Conservation (phyloP, 768 basidiomycete species). For the Myochromella boudieri region DNA sequence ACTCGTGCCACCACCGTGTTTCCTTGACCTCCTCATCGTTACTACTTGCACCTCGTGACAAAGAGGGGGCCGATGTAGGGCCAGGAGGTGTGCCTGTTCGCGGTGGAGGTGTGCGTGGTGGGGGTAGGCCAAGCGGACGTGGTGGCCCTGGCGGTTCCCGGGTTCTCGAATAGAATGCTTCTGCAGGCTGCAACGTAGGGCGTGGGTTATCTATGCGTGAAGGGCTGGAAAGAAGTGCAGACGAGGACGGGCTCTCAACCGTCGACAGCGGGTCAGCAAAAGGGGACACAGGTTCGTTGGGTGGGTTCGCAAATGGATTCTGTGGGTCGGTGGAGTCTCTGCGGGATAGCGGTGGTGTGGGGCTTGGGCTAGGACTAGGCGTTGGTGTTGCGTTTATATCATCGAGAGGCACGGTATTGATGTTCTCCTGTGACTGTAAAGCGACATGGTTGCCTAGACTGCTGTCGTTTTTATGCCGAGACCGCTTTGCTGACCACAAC, state of each 20-base stretch:
- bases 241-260: constrained; percentile 21
- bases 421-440: constrained; percentile 49
- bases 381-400: constrained; percentile 45
- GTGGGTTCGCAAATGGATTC: constrained; percentile 52
- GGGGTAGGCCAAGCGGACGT: constrained; percentile 59
- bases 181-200: constrained; percentile 10
- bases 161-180: constrained; percentile 6
- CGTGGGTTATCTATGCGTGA: constrained; percentile 10
- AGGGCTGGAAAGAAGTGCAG: not conserved
- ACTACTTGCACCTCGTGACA: constrained; percentile 18
- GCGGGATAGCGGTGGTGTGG: constrained; percentile 34
- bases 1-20: constrained; percentile 81
- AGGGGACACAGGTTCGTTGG: constrained; percentile 43
- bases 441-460: constrained; percentile 43
- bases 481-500: constrained; percentile 49
- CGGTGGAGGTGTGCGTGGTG: constrained; percentile 57
- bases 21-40: constrained; percentile 34
- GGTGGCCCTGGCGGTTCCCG: constrained; percentile 41
- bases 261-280: constrained; percentile 36
- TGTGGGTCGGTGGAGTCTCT: constrained; percentile 24
- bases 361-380: constrained; percentile 18
- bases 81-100: constrained; percentile 37
- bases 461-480: constrained; percentile 28
- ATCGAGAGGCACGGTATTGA: constrained; percentile 56
- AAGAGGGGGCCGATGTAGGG: constrained; percentile 29